These are phyloP conservation scores for Trematosphaeria pertusa DNA, from an alignment of 2,329 filamentous ascomycete species.

Conservation along the genomic window DNA sequence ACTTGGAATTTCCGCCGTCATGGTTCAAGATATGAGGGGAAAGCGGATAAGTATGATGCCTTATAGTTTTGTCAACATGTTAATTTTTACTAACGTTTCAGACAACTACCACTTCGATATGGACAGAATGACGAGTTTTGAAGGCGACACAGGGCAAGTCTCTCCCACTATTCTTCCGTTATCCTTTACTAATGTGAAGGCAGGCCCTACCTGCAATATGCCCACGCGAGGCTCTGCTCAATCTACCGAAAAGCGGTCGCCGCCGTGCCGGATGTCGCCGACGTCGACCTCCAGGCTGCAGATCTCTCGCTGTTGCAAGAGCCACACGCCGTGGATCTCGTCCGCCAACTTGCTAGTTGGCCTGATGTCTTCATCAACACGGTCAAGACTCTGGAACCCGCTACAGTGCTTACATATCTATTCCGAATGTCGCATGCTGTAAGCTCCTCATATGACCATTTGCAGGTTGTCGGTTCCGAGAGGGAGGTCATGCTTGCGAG, in stretches of 20 bases:
- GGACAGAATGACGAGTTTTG: slow-evolving; percentile 81
- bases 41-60: no score
- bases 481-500: slow-evolving; percentile 63
- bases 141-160: slow-evolving; percentile 85
- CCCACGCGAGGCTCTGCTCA: slow-evolving; percentile 58
- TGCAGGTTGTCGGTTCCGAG: slow-evolving; percentile 85
- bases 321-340: slow-evolving; percentile 73
- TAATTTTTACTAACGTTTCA: no score
- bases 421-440: slow-evolving; percentile 87
- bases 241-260: no score
- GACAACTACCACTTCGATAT: slow-evolving; percentile 78
- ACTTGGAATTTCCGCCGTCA: slow-evolving; percentile 91
- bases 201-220: slow-evolving; percentile 87
- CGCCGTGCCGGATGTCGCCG: slow-evolving; percentile 52
- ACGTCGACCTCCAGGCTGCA: slow-evolving; percentile 69
- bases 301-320: slow-evolving; percentile 74
- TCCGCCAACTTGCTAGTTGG: slow-evolving; percentile 81
- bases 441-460: slow-evolving; percentile 80
- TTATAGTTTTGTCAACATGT: no score
- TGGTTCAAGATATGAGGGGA: no score
- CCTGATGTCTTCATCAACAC: slow-evolving; percentile 86
- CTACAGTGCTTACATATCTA: slow-evolving; percentile 72
- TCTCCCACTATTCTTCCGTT: no score
- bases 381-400: slow-evolving; percentile 80
- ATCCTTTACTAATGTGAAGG: no score